phyloP scores from a whole-genome alignment of 1,139 yeast species.

The Blastobotrys arbuscula region DNA sequence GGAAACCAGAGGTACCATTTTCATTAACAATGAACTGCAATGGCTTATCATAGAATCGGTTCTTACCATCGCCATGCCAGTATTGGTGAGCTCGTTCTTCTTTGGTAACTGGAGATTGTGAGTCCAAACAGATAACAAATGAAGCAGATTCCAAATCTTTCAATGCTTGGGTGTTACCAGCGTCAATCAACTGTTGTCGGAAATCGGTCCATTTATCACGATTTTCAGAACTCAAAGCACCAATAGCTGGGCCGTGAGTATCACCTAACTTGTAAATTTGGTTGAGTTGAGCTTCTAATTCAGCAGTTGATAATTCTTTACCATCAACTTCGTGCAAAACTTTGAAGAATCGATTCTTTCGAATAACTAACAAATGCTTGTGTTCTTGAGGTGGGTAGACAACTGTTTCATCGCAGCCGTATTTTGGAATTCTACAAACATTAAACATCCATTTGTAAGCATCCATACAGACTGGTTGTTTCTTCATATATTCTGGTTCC shows the following conservation, averaged over 20 bases:
- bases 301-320: conserved; percentile 50
- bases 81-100: conserved; percentile 81
- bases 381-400: conserved; percentile 36
- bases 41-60: conserved; percentile 91
- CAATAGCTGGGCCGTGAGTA: conserved; percentile 54
- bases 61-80: conserved; percentile 94
- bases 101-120: conserved; percentile 63
- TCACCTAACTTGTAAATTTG: conserved; percentile 45
- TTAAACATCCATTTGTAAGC: conserved; percentile 90
- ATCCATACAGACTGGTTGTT: conserved; percentile 87
- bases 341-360: conserved; percentile 79
- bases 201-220: conserved; percentile 75
- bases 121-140: conserved; percentile 76
- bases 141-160: conserved; percentile 72
- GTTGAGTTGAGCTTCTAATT: conserved; percentile 62
- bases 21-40: conserved; percentile 75
- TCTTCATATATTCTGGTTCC: conserved; percentile 76
- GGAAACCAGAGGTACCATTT: conserved; percentile 85
- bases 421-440: conserved; percentile 61
- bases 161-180: conserved; percentile 47
- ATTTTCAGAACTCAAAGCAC: conserved; percentile 76
- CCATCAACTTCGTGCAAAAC: conserved; percentile 54
- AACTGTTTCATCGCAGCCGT: conserved; percentile 36
- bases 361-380: conserved; percentile 66
- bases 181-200: conserved; percentile 51